A percentile compares a stretch with the other conserved stretches of the same genome.
phyloP scores from a whole-genome alignment of 1,284 basidiomycete species.

The Rhodotorula glutinis region DNA sequence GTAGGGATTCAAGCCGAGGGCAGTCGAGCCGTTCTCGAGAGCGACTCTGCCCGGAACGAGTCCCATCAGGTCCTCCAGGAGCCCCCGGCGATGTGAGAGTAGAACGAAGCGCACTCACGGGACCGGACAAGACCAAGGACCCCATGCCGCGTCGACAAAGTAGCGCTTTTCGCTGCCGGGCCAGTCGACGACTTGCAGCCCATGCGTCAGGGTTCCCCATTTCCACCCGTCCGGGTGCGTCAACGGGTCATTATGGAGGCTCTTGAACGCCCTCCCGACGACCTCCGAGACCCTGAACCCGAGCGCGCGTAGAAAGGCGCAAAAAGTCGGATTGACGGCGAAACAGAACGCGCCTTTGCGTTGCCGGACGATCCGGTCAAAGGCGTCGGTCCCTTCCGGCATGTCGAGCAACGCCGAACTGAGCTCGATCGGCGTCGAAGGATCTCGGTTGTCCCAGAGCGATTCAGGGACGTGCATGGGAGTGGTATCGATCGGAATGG shows the following conservation, averaged over 20 bases:
- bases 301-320: slow-evolving; percentile 18
- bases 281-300: slow-evolving; percentile 29
- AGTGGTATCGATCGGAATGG: slow-evolving; percentile 32
- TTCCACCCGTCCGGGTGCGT: slow-evolving; percentile 30
- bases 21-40: slow-evolving; percentile 11
- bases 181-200: slow-evolving; percentile 30
- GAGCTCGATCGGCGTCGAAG: slow-evolving; percentile 14
- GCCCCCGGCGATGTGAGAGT: no score
- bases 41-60: slow-evolving; percentile 4
- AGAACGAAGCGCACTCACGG: background rate
- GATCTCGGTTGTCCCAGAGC: slow-evolving; percentile 8
- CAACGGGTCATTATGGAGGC: slow-evolving; percentile 26
- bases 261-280: slow-evolving; percentile 26
- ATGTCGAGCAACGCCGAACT: slow-evolving; percentile 13
- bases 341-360: slow-evolving; percentile 34
- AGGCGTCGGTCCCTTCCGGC: slow-evolving; percentile 17
- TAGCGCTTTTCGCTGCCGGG: slow-evolving; percentile 16
- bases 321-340: slow-evolving; percentile 29
- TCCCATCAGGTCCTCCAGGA: background rate
- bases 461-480: slow-evolving; percentile 26
- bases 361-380: slow-evolving; percentile 22
- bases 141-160: slow-evolving; percentile 32
- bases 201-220: slow-evolving; percentile 36
- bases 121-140: slow-evolving; percentile 16
- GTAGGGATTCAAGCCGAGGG: slow-evolving; percentile 28